Evolutionary conservation across 805 yeast species (phyloP).

Genomic region (Kodamaea restingae): DNA sequence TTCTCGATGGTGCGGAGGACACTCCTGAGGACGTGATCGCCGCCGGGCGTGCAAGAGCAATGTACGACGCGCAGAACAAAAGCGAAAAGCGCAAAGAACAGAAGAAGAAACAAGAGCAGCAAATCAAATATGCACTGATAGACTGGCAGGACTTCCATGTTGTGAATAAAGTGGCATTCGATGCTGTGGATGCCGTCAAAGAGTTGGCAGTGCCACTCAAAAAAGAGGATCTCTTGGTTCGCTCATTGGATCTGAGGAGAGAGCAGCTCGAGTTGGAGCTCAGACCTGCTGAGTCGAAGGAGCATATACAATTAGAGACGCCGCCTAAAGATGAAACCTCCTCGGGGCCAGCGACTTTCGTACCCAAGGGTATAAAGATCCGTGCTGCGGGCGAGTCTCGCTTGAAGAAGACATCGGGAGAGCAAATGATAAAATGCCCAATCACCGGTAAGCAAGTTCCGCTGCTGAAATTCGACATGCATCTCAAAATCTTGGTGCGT

Average conservation of each 20-base stretch:
- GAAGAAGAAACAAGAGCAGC: conserved; percentile 33
- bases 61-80: conserved; percentile 39
- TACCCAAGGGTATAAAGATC: conserved; percentile 56
- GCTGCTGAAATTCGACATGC: conserved; percentile 66
- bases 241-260: conserved; percentile 55
- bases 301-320: conserved; percentile 7
- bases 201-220: conserved; percentile 54
- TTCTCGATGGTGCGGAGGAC: conserved; percentile 4
- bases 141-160: conserved; percentile 86
- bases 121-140: conserved; percentile 61
- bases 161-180: conserved; percentile 65
- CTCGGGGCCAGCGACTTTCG: conserved; percentile 10
- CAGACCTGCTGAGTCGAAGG: conserved; percentile 7
- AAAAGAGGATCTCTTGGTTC: conserved; percentile 54
- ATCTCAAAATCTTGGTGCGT: conserved; percentile 61
- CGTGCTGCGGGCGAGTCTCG: conserved; percentile 71
- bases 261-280: conserved; percentile 19
- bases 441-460: conserved; percentile 68
- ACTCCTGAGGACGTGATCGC: conserved; percentile 34
- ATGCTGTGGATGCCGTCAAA: conserved; percentile 53
- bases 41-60: conserved; percentile 54
- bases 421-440: conserved; percentile 63
- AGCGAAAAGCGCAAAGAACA: conserved; percentile 25
- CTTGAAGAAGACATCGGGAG: conserved; percentile 23
- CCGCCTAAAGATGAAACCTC: conserved; percentile 11